phyloP scores from a whole-genome alignment of 768 basidiomycete species.

The Amanita jacksonii region DNA sequence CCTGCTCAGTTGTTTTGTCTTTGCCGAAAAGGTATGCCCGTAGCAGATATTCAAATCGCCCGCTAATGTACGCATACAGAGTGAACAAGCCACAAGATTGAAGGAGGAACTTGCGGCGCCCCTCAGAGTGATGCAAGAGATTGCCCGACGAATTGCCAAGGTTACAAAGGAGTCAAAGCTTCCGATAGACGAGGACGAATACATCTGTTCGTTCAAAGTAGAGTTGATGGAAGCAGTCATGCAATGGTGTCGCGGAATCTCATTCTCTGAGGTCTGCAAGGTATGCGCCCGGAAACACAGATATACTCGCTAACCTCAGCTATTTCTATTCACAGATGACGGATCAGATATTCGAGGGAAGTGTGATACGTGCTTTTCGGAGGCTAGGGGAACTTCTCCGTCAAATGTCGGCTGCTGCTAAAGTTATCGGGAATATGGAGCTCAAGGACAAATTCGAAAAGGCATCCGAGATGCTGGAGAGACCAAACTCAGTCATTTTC shows the following conservation, averaged over 20 bases:
- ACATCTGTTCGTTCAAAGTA: constrained; percentile 94
- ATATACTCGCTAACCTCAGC: constrained; percentile 1
- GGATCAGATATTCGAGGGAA: constrained; percentile 88
- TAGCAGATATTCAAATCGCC: not conserved
- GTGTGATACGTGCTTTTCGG: constrained; percentile 91
- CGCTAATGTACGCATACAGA: constrained; percentile 33
- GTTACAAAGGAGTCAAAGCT: constrained; percentile 93
- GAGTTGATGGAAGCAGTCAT: constrained; percentile 98
- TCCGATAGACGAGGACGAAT: constrained; percentile 83
- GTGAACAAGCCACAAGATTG: constrained; percentile 75
- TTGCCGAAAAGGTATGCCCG: constrained; percentile 76
- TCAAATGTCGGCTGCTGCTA: constrained; percentile 93
- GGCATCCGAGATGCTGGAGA: constrained; percentile 84
- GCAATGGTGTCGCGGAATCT: constrained; percentile 97
- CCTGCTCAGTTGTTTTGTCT: constrained; percentile 95
- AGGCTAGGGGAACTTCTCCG: constrained; percentile 88
- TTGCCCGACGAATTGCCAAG: constrained; percentile 92
- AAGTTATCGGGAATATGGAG: constrained; percentile 93
- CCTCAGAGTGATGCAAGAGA: constrained; percentile 90
- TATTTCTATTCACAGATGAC: constrained; percentile 56
- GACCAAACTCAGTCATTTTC: constrained; percentile 91
- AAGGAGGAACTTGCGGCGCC: constrained; percentile 93
- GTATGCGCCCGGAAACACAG: constrained; percentile 28
- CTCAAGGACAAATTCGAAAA: constrained; percentile 91
- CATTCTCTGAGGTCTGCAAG: constrained; percentile 95